Base-by-base conservation (phyloP, 306 rosid species). In the Acacia acuminata region DNA sequence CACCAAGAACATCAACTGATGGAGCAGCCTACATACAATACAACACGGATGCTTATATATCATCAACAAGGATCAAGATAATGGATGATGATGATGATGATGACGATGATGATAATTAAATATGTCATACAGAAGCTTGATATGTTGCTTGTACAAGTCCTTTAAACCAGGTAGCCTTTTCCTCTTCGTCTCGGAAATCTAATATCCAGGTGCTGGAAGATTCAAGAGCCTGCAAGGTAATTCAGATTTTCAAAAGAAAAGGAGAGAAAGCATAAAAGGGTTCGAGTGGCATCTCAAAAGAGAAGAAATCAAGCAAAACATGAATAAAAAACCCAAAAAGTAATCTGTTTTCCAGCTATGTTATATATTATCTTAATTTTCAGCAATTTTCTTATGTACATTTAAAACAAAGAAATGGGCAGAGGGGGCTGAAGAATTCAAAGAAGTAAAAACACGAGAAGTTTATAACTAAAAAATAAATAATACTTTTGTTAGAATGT, bases 171-270 rank as follows among this genome's bases (percentile, higher is more conserved):
- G 58, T 38, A 73, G 89, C 81, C 88, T 92, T 96, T 87, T 91
- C 94, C 58, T 87, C 91, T 66, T 88, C 97, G 79, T 86, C 89
- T 63, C 82, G 88, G 85, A 92, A 96, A 84, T 86, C 92, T 78
- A 96, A 68, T 66, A 96, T 91, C 98, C 93, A 96, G 38, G 98
- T 94, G 88, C 93, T 92, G 63, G 99, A 92, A 89, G 97, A 92
- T 84, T 96, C 99, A 89, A 96, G 71, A 80, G 96, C 61, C 60
- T 72, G 40, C 76, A 45, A 45, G 58, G 8, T 6, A 24, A 44
- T 45, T 44, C 58, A 71, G 13, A 71, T 71, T 71, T 71, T 69
- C 71, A 81, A 30, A 27, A 80, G 73, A 67, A 71, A 73, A 36
- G 5, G 8, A 22, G 53, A 70, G 32, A 30, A 2, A 30, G 8